A percentile compares a stretch with the other conserved stretches of the same genome.
phyloP scores from a whole-genome alignment of 148 eudicot genomes.

The Spergularia bocconei region DNA sequence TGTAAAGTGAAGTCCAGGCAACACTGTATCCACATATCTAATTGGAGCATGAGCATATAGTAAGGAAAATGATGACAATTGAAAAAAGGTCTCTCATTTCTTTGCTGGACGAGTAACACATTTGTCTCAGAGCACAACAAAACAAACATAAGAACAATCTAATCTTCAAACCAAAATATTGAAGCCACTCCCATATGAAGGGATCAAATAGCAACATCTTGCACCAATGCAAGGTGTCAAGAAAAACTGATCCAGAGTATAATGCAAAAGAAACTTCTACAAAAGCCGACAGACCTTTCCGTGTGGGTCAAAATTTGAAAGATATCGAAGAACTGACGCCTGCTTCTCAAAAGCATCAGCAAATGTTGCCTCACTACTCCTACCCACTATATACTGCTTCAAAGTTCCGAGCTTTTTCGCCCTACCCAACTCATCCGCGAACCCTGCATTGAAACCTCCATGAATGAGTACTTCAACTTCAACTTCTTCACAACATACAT shows the following conservation, averaged over 20 bases:
- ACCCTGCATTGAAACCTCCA: constrained; percentile 37
- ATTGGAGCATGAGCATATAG: not conserved
- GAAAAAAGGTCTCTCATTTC: not conserved
- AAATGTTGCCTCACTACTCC: constrained; percentile 81
- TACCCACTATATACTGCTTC: constrained; percentile 71
- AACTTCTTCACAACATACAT: not conserved
- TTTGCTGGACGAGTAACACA: too few species aligned
- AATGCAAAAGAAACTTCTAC: not conserved
- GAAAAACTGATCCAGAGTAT: not conserved
- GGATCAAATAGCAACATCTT: not conserved
- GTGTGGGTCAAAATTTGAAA: constrained; percentile 63
- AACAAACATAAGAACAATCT: not conserved
- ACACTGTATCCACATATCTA: not conserved
- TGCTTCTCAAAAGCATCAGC: constrained; percentile 75
- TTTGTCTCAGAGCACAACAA: not conserved
- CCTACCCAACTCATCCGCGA: constrained; percentile 71
- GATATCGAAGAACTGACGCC: constrained; percentile 65
- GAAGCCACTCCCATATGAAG: not conserved
- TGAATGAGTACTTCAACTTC: not conserved
- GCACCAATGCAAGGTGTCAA: not conserved
- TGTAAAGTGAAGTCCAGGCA: not conserved
- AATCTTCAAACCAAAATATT: constrained; percentile 1
- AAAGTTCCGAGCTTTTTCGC: constrained; percentile 63
- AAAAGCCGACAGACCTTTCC: constrained; percentile 53
- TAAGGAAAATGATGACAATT: not conserved